phyloP scores from a whole-genome alignment of 2,329 filamentous ascomycete genomes.

The Sarocladiaceae sp. region DNA sequence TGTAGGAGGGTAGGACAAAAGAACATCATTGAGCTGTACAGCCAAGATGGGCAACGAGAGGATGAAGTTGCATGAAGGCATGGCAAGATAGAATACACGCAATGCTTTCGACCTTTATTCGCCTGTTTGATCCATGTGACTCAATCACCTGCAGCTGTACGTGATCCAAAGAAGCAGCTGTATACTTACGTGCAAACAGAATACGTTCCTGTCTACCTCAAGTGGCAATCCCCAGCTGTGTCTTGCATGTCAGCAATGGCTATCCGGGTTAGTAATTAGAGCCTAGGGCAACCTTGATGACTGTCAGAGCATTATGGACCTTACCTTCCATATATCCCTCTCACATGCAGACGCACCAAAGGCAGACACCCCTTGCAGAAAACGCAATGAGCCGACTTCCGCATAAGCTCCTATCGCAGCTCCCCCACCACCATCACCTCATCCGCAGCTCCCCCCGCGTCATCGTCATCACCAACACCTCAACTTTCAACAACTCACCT shows the following conservation, averaged over 20 bases:
- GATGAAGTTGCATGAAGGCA: background rate
- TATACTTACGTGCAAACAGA: too few species aligned
- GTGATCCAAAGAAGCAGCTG: too few species aligned
- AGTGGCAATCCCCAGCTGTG: too few species aligned
- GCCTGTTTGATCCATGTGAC: background rate
- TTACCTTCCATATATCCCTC: too few species aligned
- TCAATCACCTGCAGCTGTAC: too few species aligned
- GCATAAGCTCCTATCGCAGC: background rate
- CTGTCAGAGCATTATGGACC: too few species aligned
- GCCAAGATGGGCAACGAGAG: background rate
- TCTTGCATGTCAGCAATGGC: too few species aligned
- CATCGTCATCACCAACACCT: slow-evolving; percentile 5
- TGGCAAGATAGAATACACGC: slow-evolving; percentile 5
- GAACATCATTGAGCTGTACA: background rate
- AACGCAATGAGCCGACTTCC: background rate
- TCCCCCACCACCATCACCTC: background rate
- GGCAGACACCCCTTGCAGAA: background rate
- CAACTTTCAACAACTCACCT: background rate
- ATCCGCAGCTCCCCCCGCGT: background rate
- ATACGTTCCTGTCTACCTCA: too few species aligned
- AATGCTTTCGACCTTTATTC: background rate
- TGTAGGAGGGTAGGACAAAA: background rate
- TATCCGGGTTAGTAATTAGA: too few species aligned
- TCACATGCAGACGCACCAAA: too few species aligned
- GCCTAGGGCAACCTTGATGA: too few species aligned